Conservation (phyloP, 1,139 yeast species). For the Geotrichum histeridarum region DNA sequence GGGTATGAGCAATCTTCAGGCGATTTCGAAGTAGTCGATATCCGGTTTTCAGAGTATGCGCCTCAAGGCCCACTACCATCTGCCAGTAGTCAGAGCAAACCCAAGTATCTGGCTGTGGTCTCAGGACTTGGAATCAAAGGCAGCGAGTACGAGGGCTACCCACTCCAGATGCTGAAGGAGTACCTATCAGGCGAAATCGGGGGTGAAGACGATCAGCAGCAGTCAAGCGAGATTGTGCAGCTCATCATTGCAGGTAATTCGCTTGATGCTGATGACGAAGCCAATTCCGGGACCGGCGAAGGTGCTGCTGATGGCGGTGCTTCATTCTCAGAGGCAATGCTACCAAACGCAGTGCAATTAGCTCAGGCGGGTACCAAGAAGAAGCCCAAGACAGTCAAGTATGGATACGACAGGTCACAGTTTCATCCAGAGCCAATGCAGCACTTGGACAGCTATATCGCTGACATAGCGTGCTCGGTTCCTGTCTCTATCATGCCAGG, state of each 20-base stretch:
- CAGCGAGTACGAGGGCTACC: slow-evolving; percentile 43
- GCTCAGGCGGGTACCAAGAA: slow-evolving; percentile 5
- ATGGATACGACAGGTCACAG: slow-evolving; percentile 26
- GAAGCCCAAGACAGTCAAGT: slow-evolving; percentile 18
- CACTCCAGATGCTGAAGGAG: slow-evolving; percentile 61
- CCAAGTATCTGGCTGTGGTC: slow-evolving; percentile 51
- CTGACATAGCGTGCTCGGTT: slow-evolving; percentile 53
- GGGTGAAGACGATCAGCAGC: slow-evolving; percentile 32
- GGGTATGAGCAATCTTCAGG: slow-evolving; percentile 88
- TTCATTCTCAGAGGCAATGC: slow-evolving; percentile 4
- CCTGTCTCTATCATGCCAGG: slow-evolving; percentile 86
- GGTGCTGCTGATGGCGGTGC: slow-evolving; percentile 20
- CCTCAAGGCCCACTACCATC: slow-evolving; percentile 46
- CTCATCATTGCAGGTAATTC: slow-evolving; percentile 76
- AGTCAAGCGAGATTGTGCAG: slow-evolving; percentile 43
- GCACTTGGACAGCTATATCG: slow-evolving; percentile 53
- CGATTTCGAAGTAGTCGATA: slow-evolving; percentile 75
- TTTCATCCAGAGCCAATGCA: slow-evolving; percentile 32
- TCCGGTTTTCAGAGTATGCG: slow-evolving; percentile 61
- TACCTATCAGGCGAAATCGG: slow-evolving; percentile 68
- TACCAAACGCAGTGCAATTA: slow-evolving; percentile 14
- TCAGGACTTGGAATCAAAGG: slow-evolving; percentile 66
- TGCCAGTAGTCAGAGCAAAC: slow-evolving; percentile 7
- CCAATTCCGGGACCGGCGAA: slow-evolving; percentile 26
- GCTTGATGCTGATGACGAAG: slow-evolving; percentile 40